These are phyloP conservation scores for Zygoascus tannicola DNA, from an alignment of 805 yeast species.

Conservation along the genomic window DNA sequence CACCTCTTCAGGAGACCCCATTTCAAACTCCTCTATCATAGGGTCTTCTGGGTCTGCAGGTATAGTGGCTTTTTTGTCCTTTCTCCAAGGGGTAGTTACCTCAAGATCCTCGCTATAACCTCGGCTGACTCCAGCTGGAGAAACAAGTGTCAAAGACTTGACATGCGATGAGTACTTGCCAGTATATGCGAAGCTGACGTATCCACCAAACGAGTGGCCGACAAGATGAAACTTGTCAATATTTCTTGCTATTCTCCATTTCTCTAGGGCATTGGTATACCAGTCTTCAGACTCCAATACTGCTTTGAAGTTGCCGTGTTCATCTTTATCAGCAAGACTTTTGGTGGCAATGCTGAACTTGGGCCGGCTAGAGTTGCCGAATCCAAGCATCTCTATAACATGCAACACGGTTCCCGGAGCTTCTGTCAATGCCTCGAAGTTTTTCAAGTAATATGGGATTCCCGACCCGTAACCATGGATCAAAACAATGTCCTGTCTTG, in stretches of 20 bases:
- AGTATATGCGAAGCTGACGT: constrained; percentile 61
- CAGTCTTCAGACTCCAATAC: constrained; percentile 47
- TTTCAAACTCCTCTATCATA: constrained; percentile 2
- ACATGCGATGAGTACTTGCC: constrained; percentile 52
- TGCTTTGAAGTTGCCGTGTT: constrained; percentile 14
- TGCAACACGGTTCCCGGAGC: constrained; percentile 57
- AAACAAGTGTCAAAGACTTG: constrained; percentile 60
- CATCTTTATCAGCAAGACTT: constrained; percentile 24
- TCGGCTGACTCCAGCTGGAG: constrained; percentile 77
- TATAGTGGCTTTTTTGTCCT: background rate
- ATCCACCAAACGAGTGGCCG: constrained; percentile 94
- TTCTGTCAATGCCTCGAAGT: constrained; percentile 42
- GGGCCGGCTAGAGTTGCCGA: constrained; percentile 76
- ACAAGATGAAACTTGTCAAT: constrained; percentile 46
- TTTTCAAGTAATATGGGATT: constrained; percentile 68
- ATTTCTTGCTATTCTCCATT: constrained; percentile 50
- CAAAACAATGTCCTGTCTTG: constrained; percentile 47
- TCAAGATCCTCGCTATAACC: constrained; percentile 13
- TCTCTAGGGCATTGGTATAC: constrained; percentile 55
- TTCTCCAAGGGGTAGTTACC: constrained; percentile 6
- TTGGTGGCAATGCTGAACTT: constrained; percentile 34
- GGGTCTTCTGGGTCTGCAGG: constrained; percentile 1
- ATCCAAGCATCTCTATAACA: constrained; percentile 82
- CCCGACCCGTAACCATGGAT: constrained; percentile 95
- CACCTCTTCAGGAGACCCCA: background rate